A percentile compares a stretch with the other conserved stretches of the same genome.
Evolutionary conservation across 768 basidiomycete genomes (phyloP).

Genomic region (Macrolepiota dolichaula): DNA sequence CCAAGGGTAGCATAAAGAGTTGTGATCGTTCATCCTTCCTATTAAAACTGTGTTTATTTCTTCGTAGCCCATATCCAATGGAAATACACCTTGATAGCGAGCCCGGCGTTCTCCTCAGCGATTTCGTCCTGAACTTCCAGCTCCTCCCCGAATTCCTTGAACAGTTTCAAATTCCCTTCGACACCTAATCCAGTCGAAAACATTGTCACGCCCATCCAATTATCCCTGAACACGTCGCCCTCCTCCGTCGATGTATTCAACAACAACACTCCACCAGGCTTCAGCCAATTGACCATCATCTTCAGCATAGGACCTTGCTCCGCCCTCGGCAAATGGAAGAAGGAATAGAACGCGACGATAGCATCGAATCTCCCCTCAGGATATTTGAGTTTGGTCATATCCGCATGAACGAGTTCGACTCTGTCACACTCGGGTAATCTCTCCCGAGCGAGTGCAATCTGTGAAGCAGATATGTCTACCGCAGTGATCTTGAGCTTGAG

Average conservation of each 20-base stretch:
- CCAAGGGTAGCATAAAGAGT: not conserved
- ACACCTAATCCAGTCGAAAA: slow-evolving; percentile 23
- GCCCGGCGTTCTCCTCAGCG: slow-evolving; percentile 21
- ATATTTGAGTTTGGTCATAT: slow-evolving; percentile 23
- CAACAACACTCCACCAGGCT: slow-evolving; percentile 23
- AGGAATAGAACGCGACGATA: slow-evolving; percentile 25
- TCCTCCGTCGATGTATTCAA: slow-evolving; percentile 18
- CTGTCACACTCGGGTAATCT: slow-evolving; percentile 16
- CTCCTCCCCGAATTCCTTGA: slow-evolving; percentile 15
- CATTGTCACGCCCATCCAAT: slow-evolving; percentile 25
- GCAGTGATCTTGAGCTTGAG: slow-evolving; percentile 19
- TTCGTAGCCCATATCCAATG: slow-evolving; percentile 22
- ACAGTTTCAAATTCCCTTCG: slow-evolving; percentile 22
- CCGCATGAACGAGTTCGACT: slow-evolving; percentile 22
- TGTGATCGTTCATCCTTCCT: too few species aligned
- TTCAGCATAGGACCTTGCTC: slow-evolving; percentile 25
- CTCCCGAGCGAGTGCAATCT: slow-evolving; percentile 22
- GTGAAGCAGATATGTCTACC: slow-evolving; percentile 26
- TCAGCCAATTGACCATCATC: slow-evolving; percentile 24
- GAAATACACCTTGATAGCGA: slow-evolving; percentile 19
- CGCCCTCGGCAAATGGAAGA: slow-evolving; percentile 21
- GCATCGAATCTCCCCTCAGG: slow-evolving; percentile 19
- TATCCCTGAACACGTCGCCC: slow-evolving; percentile 17
- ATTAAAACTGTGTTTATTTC: not conserved
- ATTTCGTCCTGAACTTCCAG: slow-evolving; percentile 20